Base-by-base conservation (phyloP, 2,329 filamentous ascomycete species). In the Raffaelea deltoideospora region DNA sequence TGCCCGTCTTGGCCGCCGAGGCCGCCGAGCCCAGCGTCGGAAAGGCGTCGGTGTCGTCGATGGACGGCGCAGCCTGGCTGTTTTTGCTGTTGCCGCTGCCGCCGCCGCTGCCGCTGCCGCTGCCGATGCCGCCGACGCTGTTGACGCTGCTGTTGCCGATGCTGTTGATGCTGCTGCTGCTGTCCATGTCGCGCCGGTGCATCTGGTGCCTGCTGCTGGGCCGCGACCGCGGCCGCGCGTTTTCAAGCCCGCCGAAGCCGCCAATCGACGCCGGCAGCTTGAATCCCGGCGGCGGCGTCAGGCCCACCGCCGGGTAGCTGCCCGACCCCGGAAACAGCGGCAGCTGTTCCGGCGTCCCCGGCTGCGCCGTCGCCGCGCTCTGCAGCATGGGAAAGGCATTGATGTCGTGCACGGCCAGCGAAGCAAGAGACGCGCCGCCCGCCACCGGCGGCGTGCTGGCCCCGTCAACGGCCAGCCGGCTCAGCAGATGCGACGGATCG, bases 41-140 rank as follows among this genome's bases (percentile, higher is more conserved):
- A 50, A 98, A 98, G 0, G 88, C 90, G 50, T 98, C 90, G 17
- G 84, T 88, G 50, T 98, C 90, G 52, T 96, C 87, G 19, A 94
- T 77, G 17, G 83, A 76, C 22, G 81, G 79, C 13, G 82, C 79
- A 19, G 74, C 67, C 23, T 76, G 73, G 21, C 74, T 41, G 31
- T 22, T n/a, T n/a, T n/a, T n/a, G n/a, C n/a, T 33, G 32, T 6
- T 32, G 22, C 15, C 23, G 27, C 21, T n/a, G 15, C 22, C 15
- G 31, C 20, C 24, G 33, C 26, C 26, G 36, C 19, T 31, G 21
- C 34, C 19, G 27, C 17, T 29, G 2, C 24, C 20, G 22, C 24
- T n/a, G 24, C 73, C 13, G 66, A 43, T n/a, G 76, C 71, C 45
- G 14, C 24, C 24, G n/a, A n/a, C n/a, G n/a, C n/a, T n/a, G n/a